Conservation (phyloP, 2,329 filamentous ascomycete species). For the Coniochaeta sp. region DNA sequence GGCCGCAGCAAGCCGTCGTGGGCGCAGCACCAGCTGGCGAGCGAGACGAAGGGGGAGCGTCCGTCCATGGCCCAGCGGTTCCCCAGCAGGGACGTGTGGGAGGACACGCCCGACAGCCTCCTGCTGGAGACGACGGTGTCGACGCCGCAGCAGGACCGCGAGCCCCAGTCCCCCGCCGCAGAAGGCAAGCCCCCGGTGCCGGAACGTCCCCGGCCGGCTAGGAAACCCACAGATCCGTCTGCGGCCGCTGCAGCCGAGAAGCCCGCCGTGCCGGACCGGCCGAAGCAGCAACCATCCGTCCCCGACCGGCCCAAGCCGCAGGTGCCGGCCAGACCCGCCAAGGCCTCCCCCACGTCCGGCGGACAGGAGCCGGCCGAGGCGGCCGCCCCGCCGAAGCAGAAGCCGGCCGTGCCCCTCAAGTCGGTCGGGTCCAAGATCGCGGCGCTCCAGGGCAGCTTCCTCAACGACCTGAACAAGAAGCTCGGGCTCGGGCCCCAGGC, state of each 20-base stretch:
- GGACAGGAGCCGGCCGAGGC: conserved; percentile 27
- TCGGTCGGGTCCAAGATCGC: conserved; percentile 83
- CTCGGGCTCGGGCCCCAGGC: conserved; percentile 79
- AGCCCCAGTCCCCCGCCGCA: conserved; percentile 28
- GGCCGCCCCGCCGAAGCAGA: conserved; percentile 51
- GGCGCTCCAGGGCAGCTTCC: conserved; percentile 81
- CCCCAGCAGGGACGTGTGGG: conserved; percentile 90
- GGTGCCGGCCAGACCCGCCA: conserved; percentile 56
- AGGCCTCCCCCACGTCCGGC: conserved; percentile 35
- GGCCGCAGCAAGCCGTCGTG: conserved; percentile 35
- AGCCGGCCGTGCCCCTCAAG: conserved; percentile 74
- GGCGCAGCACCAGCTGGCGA: conserved; percentile 37
- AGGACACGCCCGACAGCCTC: conserved; percentile 81
- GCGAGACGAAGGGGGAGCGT: conserved; percentile 43
- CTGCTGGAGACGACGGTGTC: conserved; percentile 70
- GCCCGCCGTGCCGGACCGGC: conserved; percentile 42
- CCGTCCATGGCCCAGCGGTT: conserved; percentile 64
- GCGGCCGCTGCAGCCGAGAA: conserved; percentile 23
- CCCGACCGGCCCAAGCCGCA: conserved; percentile 51
- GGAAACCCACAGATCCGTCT: conserved; percentile 28
- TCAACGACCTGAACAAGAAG: conserved; percentile 87
- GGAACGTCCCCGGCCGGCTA: conserved; percentile 33
- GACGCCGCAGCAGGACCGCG: conserved; percentile 42
- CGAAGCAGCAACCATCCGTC: conserved; percentile 38
- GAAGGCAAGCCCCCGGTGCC: conserved; percentile 55